phyloP scores from a whole-genome alignment of 805 yeast genomes.

The Candida berthetii region DNA sequence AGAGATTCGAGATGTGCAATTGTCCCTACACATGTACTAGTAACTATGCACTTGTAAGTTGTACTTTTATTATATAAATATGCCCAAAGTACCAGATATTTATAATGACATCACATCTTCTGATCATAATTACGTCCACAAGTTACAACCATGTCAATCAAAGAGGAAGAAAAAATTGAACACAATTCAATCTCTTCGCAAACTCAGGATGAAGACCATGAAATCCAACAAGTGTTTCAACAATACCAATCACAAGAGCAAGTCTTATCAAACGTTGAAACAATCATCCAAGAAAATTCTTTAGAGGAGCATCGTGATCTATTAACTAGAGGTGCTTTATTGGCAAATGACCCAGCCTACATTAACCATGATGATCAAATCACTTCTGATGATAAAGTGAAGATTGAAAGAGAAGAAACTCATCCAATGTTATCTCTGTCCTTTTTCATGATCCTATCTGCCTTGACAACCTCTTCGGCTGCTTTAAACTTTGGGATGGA shows the following conservation, averaged over 20 bases:
- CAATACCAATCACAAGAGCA: conserved; percentile 3
- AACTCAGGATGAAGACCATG: background rate
- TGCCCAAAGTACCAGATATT: no score
- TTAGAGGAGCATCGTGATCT: conserved; percentile 24
- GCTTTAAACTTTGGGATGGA: conserved; percentile 74
- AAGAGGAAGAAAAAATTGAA: no score
- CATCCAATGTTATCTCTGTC: conserved; percentile 44
- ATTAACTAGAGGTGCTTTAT: conserved; percentile 46
- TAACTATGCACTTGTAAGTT: no score
- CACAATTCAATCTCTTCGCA: no score
- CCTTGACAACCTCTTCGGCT: conserved; percentile 45
- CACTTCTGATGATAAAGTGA: conserved; percentile 23
- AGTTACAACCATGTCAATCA: no score
- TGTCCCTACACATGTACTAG: no score
- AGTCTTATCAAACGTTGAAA: conserved; percentile 1
- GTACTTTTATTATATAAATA: no score
- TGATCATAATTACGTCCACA: no score
- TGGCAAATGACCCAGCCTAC: conserved; percentile 43
- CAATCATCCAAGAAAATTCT: conserved; percentile 5
- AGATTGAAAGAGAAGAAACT: conserved; percentile 35
- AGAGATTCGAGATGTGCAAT: no score
- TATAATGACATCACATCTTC: no score
- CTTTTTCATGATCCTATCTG: conserved; percentile 49
- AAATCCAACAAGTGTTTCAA: conserved; percentile 3
- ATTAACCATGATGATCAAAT: conserved; percentile 28